A percentile compares a stretch with the other conserved stretches of the same genome.
Evolutionary conservation across 768 basidiomycete species (phyloP).

Genomic region (Cytidiella melzeri): DNA sequence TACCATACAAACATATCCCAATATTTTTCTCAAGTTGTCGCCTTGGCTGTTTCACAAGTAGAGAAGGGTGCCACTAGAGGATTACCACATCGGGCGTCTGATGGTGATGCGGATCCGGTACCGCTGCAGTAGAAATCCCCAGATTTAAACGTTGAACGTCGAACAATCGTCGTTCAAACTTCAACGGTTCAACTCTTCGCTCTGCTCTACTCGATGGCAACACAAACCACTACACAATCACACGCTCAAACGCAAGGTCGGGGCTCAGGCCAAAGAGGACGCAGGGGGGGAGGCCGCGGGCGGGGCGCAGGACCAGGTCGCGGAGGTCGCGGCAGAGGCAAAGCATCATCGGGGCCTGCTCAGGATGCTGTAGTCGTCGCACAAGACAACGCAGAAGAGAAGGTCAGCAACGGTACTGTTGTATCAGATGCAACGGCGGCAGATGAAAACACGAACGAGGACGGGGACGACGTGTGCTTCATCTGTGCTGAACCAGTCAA

Average conservation of each 20-base stretch:
- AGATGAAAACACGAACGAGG: constrained; percentile 14
- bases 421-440: constrained; percentile 3
- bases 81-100: constrained; percentile 1
- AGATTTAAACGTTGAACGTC: not conserved
- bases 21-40: no score
- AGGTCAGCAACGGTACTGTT: not conserved
- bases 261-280: constrained; percentile 14
- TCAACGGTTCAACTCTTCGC: not conserved
- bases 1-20: no score
- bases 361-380: constrained; percentile 1
- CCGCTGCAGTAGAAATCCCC: not conserved
- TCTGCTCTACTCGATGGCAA: constrained; percentile 3
- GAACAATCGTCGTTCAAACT: not conserved
- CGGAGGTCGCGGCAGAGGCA: constrained; percentile 12
- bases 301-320: constrained; percentile 13
- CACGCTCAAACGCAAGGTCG: constrained; percentile 10
- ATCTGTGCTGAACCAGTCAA: constrained; percentile 95
- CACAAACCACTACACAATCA: constrained; percentile 10
- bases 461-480: constrained; percentile 61
- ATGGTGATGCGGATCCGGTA: not conserved
- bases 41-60: no score
- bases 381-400: not conserved
- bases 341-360: not conserved
- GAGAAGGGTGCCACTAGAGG: not conserved
- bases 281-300: constrained; percentile 17